Evolutionary conservation across 2,329 filamentous ascomycete species (phyloP).

Genomic region (Paraconiothyrium brasiliense): DNA sequence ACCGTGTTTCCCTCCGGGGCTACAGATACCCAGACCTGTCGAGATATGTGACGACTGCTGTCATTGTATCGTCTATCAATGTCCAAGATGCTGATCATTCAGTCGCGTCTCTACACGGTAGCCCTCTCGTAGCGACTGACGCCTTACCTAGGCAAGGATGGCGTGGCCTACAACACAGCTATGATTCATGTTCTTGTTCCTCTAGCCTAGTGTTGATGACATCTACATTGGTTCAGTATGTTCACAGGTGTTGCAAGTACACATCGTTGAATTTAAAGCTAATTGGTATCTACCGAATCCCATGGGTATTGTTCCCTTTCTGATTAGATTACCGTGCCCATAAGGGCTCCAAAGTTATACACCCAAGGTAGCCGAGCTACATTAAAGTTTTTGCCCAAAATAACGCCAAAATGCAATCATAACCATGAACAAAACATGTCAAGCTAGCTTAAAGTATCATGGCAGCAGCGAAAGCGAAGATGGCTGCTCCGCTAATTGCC

Average conservation of each 20-base stretch:
- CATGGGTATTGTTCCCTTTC: conserved; percentile 1
- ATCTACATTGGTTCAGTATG: no score
- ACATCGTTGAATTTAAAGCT: background rate
- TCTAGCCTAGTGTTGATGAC: no score
- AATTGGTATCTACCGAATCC: conserved; percentile 8
- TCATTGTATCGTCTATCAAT: no score
- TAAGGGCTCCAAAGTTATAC: conserved; percentile 1
- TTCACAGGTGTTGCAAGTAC: background rate
- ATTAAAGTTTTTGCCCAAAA: background rate
- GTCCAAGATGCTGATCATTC: no score
- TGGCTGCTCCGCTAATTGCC: conserved; percentile 31
- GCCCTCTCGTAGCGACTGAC: no score
- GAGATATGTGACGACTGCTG: no score
- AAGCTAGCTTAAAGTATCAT: conserved; percentile 32
- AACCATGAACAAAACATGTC: background rate
- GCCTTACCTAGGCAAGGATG: no score
- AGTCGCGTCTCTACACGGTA: no score
- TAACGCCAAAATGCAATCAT: conserved; percentile 7
- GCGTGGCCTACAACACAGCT: no score
- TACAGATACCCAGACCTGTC: background rate
- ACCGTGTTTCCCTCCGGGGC: background rate
- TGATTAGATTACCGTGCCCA: conserved; percentile 1
- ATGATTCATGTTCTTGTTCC: no score
- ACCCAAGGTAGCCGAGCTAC: background rate
- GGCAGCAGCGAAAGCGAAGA: conserved; percentile 33